Conservation (phyloP, 371 early-diverging fungal genomes). For the Dinochytrium kinnereticum region DNA sequence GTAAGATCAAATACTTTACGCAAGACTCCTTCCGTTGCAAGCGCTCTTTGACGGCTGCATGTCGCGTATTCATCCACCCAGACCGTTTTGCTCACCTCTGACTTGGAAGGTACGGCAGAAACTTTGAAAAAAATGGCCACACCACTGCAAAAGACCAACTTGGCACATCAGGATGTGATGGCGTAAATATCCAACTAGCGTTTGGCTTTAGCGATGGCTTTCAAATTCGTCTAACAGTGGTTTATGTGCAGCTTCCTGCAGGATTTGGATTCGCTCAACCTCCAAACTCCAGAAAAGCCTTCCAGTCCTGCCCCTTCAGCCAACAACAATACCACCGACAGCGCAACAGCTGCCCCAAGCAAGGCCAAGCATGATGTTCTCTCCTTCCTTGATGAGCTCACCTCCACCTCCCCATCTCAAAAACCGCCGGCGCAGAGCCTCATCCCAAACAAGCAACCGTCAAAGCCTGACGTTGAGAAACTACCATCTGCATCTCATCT, state of each 20-base stretch:
- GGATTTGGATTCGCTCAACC: constrained; percentile 30
- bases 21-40: no score
- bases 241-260: constrained; percentile 40
- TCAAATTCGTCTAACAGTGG: no score
- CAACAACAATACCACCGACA: neutral
- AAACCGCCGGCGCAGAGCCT: neutral
- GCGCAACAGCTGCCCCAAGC: neutral
- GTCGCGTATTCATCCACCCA: no score
- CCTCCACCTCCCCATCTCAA: neutral
- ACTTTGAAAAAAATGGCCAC: constrained; percentile 10
- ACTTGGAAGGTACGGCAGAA: no score
- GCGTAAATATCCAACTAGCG: constrained; percentile 2
- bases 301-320: neutral
- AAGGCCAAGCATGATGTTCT: constrained; percentile 31
- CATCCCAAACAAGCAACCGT: neutral
- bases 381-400: constrained; percentile 38
- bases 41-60: no score
- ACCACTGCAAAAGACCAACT: neutral
- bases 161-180: constrained; percentile 17
- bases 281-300: neutral
- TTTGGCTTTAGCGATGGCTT: no score
- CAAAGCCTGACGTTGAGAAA: neutral
- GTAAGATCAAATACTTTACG: no score
- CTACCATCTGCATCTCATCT: constrained; percentile 2
- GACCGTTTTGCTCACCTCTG: constrained; percentile 82